phyloP scores from a whole-genome alignment of 2,329 filamentous ascomycete species.

The Bipolaris zeicola region DNA sequence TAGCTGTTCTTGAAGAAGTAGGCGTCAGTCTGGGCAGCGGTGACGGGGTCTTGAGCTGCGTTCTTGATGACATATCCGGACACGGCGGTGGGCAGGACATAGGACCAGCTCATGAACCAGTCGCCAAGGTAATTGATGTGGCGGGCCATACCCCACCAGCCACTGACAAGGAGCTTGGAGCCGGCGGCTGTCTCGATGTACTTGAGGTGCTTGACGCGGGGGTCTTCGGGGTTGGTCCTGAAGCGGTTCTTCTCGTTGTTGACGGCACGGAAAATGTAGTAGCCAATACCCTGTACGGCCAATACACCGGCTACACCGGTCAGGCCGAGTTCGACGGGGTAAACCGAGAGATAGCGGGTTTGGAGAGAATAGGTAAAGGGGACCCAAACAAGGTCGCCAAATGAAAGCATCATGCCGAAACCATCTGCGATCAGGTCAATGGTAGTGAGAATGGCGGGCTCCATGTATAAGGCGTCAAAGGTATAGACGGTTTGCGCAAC shows the following conservation, averaged over 20 bases:
- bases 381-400: slow-evolving; percentile 91
- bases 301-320: slow-evolving; percentile 68
- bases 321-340: slow-evolving; percentile 79
- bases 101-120: slow-evolving; percentile 93
- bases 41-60: slow-evolving; percentile 44
- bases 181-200: slow-evolving; percentile 86
- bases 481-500: slow-evolving; percentile 81
- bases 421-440: slow-evolving; percentile 94
- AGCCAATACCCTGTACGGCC: slow-evolving; percentile 72
- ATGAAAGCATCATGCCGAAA: slow-evolving; percentile 93
- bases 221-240: slow-evolving; percentile 83
- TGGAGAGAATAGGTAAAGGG: slow-evolving; percentile 88
- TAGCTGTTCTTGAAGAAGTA: slow-evolving; percentile 61
- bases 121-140: slow-evolving; percentile 98
- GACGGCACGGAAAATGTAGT: slow-evolving; percentile 88
- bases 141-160: slow-evolving; percentile 91
- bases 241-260: slow-evolving; percentile 97
- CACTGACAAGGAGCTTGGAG: slow-evolving; percentile 78
- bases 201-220: slow-evolving; percentile 76
- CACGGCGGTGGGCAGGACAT: slow-evolving; percentile 82
- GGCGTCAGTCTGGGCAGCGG: slow-evolving; percentile 55
- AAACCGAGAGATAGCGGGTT: slow-evolving; percentile 79
- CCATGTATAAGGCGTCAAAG: slow-evolving; percentile 84
- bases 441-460: slow-evolving; percentile 85
- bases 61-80: slow-evolving; percentile 77